Percentiles rank a stretch among this genome's conserved stretches.
phyloP scores from a whole-genome alignment of 495 filamentous ascomycete species.

The Podospora tetraspora region DNA sequence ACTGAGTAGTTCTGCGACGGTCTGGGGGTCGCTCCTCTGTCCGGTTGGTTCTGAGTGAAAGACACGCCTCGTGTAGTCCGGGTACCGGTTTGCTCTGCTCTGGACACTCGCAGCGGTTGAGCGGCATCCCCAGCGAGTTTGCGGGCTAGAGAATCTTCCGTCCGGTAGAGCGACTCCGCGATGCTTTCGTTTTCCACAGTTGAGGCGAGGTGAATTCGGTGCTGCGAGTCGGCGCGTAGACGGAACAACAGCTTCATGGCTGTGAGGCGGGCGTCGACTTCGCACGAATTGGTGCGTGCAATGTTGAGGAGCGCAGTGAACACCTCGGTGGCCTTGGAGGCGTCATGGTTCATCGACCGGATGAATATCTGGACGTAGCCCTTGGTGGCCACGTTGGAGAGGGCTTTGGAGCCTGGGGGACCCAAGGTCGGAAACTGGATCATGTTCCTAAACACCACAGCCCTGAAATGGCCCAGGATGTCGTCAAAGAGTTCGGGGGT shows the following conservation, averaged over 20 bases:
- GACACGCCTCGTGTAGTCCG: constrained; percentile 45
- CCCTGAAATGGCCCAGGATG: constrained; percentile 46
- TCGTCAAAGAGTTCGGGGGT: constrained; percentile 46
- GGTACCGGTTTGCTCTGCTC: constrained; percentile 30
- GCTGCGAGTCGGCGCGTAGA: constrained; percentile 70
- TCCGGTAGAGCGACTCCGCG: constrained; percentile 66
- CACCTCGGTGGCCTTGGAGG: constrained; percentile 45
- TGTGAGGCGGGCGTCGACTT: constrained; percentile 66
- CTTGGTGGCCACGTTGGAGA: constrained; percentile 50
- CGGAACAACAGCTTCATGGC: constrained; percentile 82
- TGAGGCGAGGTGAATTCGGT: constrained; percentile 62
- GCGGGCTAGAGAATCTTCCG: constrained; percentile 46
- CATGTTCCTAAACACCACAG: constrained; percentile 38
- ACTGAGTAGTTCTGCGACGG: constrained; percentile 34
- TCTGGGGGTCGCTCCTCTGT: constrained; percentile 31
- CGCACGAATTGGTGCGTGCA: constrained; percentile 47
- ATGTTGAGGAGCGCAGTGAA: constrained; percentile 56
- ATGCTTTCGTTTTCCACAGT: constrained; percentile 64
- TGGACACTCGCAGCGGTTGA: constrained; percentile 34
- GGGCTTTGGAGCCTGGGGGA: constrained; percentile 26
- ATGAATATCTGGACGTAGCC: constrained; percentile 59
- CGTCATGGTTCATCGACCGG: constrained; percentile 50
- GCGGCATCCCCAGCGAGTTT: constrained; percentile 48
- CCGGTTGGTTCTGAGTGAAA: constrained; percentile 40
- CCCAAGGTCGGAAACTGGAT: constrained; percentile 32